Evolutionary conservation across 2,329 filamentous ascomycete species (phyloP).

Genomic region (Zasmidium citrigriseum): DNA sequence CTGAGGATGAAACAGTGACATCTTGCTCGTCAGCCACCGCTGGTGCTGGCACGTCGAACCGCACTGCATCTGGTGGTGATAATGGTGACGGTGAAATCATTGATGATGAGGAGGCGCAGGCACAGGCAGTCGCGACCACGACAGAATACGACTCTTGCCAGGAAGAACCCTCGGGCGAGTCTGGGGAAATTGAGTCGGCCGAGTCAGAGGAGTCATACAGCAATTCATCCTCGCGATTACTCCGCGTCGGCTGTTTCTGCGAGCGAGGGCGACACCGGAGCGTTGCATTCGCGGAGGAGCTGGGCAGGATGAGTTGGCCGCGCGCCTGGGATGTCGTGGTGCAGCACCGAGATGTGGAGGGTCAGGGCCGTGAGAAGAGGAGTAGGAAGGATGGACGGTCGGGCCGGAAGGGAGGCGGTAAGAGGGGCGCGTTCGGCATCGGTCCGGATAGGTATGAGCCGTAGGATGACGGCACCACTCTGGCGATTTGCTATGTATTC

Average conservation of each 20-base stretch:
- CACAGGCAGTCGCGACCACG: background rate
- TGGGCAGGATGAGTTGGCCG: slow-evolving; percentile 21
- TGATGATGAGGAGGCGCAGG: background rate
- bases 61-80: background rate
- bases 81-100: background rate
- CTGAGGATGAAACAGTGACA: background rate
- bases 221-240: slow-evolving; percentile 7
- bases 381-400: background rate
- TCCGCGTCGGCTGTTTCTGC: slow-evolving; percentile 27
- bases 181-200: background rate
- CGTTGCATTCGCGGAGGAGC: slow-evolving; percentile 30
- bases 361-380: slow-evolving; percentile 2
- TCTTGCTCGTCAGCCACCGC: background rate
- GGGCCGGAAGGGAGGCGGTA: background rate
- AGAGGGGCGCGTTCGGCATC: background rate
- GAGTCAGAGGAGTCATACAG: background rate
- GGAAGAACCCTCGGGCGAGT: background rate
- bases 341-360: slow-evolving; percentile 25
- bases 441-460: background rate
- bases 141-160: background rate
- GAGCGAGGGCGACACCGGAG: slow-evolving; percentile 30
- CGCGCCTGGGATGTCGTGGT: slow-evolving; percentile 22
- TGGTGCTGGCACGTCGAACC: background rate
- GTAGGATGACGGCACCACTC: background rate
- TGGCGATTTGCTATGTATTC: no score